A percentile compares a stretch with the other conserved stretches of the same genome.
Conservation (phyloP, 164 flowering plant species). For the grape (Vitis vinifera) region DNA sequence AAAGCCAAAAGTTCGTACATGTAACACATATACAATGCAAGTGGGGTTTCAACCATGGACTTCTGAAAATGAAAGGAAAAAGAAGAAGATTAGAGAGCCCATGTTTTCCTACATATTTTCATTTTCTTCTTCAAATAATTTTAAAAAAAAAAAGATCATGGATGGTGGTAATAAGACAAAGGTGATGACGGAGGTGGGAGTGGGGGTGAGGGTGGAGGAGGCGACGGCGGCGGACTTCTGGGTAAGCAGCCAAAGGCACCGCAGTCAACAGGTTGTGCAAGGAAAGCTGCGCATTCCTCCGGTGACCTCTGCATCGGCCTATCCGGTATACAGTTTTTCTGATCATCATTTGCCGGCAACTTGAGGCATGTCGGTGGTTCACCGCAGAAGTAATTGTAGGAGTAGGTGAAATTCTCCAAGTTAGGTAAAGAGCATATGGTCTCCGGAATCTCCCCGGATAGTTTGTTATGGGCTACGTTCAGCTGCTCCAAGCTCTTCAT, state of each 20-base stretch:
- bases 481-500: conserved; percentile 59
- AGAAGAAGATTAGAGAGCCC: too few relatives aligned
- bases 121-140: too few relatives aligned
- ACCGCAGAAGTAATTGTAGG: conserved; percentile 41
- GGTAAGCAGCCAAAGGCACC: conserved; percentile 32
- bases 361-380: conserved; percentile 40
- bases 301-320: conserved; percentile 46
- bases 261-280: conserved; percentile 36
- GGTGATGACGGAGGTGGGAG: conserved; percentile 18
- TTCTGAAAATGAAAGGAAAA: too few relatives aligned
- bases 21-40: background rate
- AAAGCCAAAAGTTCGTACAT: too few relatives aligned
- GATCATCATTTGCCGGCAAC: conserved; percentile 37
- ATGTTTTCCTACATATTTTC: too few relatives aligned
- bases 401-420: conserved; percentile 58
- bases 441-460: conserved; percentile 50
- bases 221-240: conserved; percentile 30
- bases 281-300: conserved; percentile 37
- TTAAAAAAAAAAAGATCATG: conserved; percentile 6
- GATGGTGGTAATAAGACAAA: conserved; percentile 6
- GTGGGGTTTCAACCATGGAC: background rate
- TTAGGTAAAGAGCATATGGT: conserved; percentile 51
- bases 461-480: conserved; percentile 49
- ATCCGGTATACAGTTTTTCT: conserved; percentile 42
- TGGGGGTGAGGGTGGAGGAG: conserved; percentile 14